Base-by-base conservation (phyloP, 2,329 filamentous ascomycete species). In the Waltergamsia citrina region DNA sequence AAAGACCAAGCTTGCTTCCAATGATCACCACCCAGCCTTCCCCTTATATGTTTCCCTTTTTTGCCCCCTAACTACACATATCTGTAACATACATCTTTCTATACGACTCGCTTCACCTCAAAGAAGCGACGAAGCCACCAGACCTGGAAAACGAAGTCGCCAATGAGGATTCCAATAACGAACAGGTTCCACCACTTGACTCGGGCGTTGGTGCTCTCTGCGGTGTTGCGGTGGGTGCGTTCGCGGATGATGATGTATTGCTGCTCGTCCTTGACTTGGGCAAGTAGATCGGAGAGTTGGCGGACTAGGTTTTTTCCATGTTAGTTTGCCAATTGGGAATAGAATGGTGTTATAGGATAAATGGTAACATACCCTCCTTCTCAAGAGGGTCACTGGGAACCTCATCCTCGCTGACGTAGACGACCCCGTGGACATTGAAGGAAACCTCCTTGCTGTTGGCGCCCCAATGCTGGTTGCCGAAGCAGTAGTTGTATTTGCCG, bases 181-280 rank as follows among this genome's bases (percentile, higher is more conserved):
- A 96, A 96, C 49, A 96, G 74, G 61, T 92, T 95, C 92, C 92
- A 98, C 92, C 92, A 98, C 71, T 98, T 98, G 57, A 98, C 92
- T 46, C 92, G 76, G 48, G 78, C 75, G 62, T 98, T 98, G 52
- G 92, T 98, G 73, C 88, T 95, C 69, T 98, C 92, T 43, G 92
- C 92, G 8, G 92, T 98, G 68, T 98, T 98, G 57, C 92, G 78
- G 71, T 98, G 92, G 47, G 85, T 94, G 53, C 92, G 77, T 67
- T 98, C 92, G 49, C 92, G 83, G 38, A 96, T 67, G 42, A 98
- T 79, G 52, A 98, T 96, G 67, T 98, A 98, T 48, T 81, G 78
- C 66, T 98, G 92, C 67, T 98, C 92, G 59, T 96, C 92, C 69
- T 94, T 94, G 60, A 96, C 88, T 62, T 93, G 85, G 44, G 78